Percentiles rank a stretch among this genome's conserved stretches.
These are phyloP conservation scores for Chlamydomonas sp. DNA, from an alignment of 139 green algal genomes.

Conservation along the genomic window DNA sequence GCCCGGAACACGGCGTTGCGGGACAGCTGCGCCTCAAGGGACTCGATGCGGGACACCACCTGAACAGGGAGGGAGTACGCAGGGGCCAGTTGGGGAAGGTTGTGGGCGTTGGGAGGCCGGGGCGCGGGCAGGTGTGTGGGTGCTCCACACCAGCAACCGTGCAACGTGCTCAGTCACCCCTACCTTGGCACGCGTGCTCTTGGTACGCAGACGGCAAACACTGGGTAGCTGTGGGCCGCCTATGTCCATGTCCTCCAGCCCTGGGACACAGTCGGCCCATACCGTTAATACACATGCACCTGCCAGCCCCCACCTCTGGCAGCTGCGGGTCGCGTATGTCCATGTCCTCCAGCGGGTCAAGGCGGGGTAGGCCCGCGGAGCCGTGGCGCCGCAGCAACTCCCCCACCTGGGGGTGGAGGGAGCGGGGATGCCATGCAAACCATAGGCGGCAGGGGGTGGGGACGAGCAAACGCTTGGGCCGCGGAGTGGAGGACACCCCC, in stretches of 20 bases:
- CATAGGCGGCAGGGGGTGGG: not conserved
- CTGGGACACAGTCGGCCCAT: not conserved
- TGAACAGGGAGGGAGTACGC: not conserved
- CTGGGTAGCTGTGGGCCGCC: not conserved
- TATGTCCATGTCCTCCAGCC: slow-evolving; percentile 32
- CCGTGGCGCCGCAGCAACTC: slow-evolving; percentile 26
- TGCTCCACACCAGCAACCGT: not conserved
- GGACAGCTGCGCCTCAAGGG: slow-evolving; percentile 51
- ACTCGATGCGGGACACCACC: slow-evolving; percentile 3
- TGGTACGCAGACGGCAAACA: no score
- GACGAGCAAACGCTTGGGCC: not conserved
- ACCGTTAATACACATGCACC: not conserved
- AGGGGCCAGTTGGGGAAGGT: no score
- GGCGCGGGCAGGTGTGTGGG: not conserved
- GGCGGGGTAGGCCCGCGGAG: slow-evolving; percentile 64
- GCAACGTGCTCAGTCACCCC: no score
- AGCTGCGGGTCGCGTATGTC: slow-evolving; percentile 72
- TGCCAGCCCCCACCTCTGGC: slow-evolving; percentile 24
- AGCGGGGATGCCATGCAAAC: no score
- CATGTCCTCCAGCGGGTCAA: slow-evolving; percentile 93
- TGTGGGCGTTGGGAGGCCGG: not conserved
- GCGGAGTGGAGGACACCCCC: not conserved
- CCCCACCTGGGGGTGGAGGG: slow-evolving; percentile 3
- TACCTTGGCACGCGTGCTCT: no score
- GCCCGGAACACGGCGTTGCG: slow-evolving; percentile 38